A percentile compares a stretch with the other conserved stretches of the same genome.
These are phyloP conservation scores for Nakazawaea molendinolei DNA, from an alignment of 805 yeast genomes.

Conservation along the genomic window DNA sequence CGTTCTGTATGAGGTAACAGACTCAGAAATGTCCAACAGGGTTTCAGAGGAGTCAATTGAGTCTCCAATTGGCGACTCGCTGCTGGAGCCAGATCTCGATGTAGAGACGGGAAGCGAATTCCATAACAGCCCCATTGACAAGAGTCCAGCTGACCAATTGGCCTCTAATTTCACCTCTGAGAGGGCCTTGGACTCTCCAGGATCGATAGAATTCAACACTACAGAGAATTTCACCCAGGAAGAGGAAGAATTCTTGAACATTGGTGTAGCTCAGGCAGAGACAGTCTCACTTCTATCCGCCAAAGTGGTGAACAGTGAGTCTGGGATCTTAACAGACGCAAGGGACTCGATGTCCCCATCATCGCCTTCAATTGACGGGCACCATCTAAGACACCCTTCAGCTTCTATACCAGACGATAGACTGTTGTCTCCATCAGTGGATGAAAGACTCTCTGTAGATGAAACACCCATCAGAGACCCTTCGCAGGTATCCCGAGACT, in stretches of 20 bases:
- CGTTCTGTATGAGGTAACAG: not conserved
- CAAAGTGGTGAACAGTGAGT: constrained; percentile 3
- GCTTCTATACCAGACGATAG: no score
- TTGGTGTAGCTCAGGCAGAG: constrained; percentile 2
- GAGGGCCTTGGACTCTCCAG: no score
- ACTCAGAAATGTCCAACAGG: not conserved
- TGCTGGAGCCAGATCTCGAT: not conserved
- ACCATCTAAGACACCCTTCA: no score
- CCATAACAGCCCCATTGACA: no score
- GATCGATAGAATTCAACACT: no score
- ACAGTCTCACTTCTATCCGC: constrained; percentile 4
- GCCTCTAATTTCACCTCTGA: no score
- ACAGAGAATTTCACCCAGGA: not conserved
- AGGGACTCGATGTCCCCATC: constrained; percentile 5
- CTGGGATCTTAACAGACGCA: constrained; percentile 1
- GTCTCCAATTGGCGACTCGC: not conserved
- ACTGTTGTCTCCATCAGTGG: no score
- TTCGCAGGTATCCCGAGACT: constrained; percentile 9
- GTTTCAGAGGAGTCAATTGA: not conserved
- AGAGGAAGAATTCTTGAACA: constrained; percentile 1
- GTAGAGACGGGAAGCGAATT: not conserved
- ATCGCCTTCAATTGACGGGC: no score
- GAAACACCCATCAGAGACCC: no score
- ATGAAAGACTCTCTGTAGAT: no score
- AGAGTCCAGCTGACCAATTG: no score